phyloP scores from a whole-genome alignment of 352 stramenopile species.

The Pythium periplocum region DNA sequence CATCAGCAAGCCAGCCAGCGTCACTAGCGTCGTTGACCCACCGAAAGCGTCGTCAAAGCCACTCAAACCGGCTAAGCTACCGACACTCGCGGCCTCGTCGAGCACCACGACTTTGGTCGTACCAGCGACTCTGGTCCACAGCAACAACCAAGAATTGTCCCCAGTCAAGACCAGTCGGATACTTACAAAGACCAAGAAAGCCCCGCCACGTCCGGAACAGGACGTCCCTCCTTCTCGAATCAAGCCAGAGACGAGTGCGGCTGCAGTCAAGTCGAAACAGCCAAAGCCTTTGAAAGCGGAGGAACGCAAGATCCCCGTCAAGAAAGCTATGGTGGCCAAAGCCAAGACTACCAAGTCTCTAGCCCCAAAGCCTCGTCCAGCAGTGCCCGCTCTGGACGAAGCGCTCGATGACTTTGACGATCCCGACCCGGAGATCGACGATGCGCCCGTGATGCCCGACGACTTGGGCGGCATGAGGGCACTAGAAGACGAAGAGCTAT shows the following conservation, averaged over 20 bases:
- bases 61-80: conserved; percentile 10
- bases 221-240: too few relatives aligned
- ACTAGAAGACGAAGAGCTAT: conserved; percentile 12
- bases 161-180: conserved; percentile 4
- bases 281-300: background rate
- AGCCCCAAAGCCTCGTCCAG: conserved; percentile 2
- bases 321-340: too few relatives aligned
- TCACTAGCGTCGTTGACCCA: too few relatives aligned
- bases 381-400: conserved; percentile 1
- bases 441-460: conserved; percentile 38
- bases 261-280: conserved; percentile 4
- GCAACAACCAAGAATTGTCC: conserved; percentile 27
- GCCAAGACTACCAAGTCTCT: too few relatives aligned
- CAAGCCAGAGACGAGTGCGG: too few relatives aligned
- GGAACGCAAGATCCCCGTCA: background rate
- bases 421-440: conserved; percentile 48
- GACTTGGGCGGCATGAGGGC: conserved; percentile 26
- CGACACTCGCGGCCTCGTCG: conserved; percentile 7
- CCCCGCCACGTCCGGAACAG: too few relatives aligned
- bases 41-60: too few relatives aligned
- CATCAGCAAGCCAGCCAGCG: too few relatives aligned
- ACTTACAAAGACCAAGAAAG: too few relatives aligned
- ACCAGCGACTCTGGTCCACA: background rate
- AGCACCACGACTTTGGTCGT: background rate
- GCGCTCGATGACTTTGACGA: conserved; percentile 57